Evolutionary conservation across 805 yeast species (phyloP), one percentile per base, ranked within the genome.

Genomic region (Metschnikowia proteae): DNA sequence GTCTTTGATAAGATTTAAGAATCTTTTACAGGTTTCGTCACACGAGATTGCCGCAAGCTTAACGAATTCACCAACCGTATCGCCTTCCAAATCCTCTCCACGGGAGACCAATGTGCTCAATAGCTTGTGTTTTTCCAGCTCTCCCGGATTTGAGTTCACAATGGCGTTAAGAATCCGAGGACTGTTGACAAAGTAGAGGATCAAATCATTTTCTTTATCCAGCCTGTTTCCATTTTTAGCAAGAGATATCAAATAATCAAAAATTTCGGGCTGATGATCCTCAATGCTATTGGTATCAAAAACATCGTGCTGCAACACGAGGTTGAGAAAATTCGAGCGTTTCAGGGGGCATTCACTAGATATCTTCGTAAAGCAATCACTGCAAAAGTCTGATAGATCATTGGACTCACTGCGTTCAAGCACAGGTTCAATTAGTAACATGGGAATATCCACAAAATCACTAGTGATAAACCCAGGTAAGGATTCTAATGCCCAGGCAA

Each of bases 281-380:
- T 44, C 44, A 26, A 47, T 28, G 6, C 45, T 34, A 11, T n/a
- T 36, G 3, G 32, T 6, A 13, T 45, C 37, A 31, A 43, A 29
- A 4, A 42, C 7, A 23, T 36, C 30, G 32, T 13, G 36, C n/a
- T 47, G 35, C n/a, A 43, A 30, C 27, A 49, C 33, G 11, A 51
- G 28, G 9, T 26, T 13, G 13, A 53, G 42, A 6, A 51, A 42
- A 9, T 17, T 27, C 9, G 43, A 22, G 13, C 49, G 51, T 8
- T 44, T 30, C 5, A 41, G 13, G 22, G 59, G 58, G 17, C 52
- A 52, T 6, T 59, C 63, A 52, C 42, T 48, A 13, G 53, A 47
- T 4, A 73, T 44, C 35, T 70, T 73, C n/a, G 58, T 41, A 49
- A 58, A 73, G 27, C 63, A 54, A 34, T 67, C 68, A 48, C 71